Evolutionary conservation across 2,329 filamentous ascomycete species (phyloP).

Genomic region (Fusarium clavum): DNA sequence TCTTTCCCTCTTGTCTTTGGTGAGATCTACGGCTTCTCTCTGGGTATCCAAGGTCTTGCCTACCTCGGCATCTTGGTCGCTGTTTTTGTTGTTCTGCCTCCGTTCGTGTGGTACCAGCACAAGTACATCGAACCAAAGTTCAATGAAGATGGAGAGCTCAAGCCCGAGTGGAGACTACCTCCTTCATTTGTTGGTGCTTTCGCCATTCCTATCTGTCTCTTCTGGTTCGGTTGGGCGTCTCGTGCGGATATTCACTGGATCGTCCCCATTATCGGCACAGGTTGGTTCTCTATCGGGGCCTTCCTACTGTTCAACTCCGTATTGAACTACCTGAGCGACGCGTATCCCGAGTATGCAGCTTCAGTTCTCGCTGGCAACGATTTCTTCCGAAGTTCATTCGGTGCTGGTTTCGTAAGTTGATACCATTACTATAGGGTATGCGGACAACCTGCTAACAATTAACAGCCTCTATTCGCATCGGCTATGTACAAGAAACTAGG

Average conservation of each 20-base stretch:
- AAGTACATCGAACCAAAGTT: constrained; percentile 18
- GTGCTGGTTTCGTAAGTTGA: neutral
- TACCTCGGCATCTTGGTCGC: constrained; percentile 32
- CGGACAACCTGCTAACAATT: neutral
- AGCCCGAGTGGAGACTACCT: constrained; percentile 15
- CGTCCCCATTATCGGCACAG: neutral
- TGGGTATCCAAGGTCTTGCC: constrained; percentile 66
- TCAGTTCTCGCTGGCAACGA: constrained; percentile 9
- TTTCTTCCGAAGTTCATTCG: constrained; percentile 11
- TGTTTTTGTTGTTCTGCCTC: constrained; percentile 7
- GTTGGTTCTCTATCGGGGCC: neutral
- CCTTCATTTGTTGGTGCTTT: constrained; percentile 71
- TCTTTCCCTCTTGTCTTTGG: constrained; percentile 36
- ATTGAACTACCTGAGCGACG: constrained; percentile 24
- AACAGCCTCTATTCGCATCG: neutral
- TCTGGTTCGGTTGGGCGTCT: constrained; percentile 28
- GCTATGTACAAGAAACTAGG: constrained; percentile 11
- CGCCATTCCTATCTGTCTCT: constrained; percentile 60
- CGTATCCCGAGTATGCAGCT: constrained; percentile 11
- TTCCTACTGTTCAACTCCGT: constrained; percentile 14
- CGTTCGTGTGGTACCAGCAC: constrained; percentile 20
- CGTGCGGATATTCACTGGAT: constrained; percentile 18
- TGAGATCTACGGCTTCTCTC: constrained; percentile 54
- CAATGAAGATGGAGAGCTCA: neutral
- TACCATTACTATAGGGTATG: accelerated